Evolutionary conservation across 2,329 filamentous ascomycete genomes (phyloP).

Genomic region (Nemania abortiva): DNA sequence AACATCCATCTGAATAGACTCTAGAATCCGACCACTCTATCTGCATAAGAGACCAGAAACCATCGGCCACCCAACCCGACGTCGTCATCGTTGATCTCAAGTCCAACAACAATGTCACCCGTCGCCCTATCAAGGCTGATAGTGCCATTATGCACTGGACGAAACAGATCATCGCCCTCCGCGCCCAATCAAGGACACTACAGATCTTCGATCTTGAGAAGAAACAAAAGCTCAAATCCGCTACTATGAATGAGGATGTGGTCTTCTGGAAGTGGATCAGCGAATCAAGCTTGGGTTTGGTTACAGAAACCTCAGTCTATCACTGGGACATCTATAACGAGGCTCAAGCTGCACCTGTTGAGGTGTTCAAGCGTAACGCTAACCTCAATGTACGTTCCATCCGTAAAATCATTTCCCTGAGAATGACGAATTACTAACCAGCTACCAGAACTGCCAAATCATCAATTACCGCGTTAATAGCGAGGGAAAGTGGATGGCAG

Average conservation of each 20-base stretch:
- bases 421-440: conserved; percentile 41
- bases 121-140: conserved; percentile 97
- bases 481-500: conserved; percentile 98
- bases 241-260: conserved; percentile 96
- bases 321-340: conserved; percentile 98
- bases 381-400: conserved; percentile 82
- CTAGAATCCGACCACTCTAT: conserved; percentile 98
- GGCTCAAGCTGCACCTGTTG: conserved; percentile 81
- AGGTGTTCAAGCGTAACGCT: conserved; percentile 93
- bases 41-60: conserved; percentile 95
- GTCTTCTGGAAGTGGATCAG: conserved; percentile 99
- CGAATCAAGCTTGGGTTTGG: conserved; percentile 86
- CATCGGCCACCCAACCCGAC: conserved; percentile 84
- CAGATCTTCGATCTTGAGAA: conserved; percentile 96
- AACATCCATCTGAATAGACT: conserved; percentile 70
- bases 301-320: conserved; percentile 91
- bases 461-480: conserved; percentile 98
- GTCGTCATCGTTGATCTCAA: conserved; percentile 98
- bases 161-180: conserved; percentile 94
- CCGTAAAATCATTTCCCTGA: not conserved
- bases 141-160: conserved; percentile 99
- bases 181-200: conserved; percentile 91
- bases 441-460: conserved; percentile 88
- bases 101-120: conserved; percentile 94
- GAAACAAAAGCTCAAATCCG: conserved; percentile 96